Percentiles rank a stretch among this genome's conserved stretches.
Evolutionary conservation across 352 stramenopile genomes (phyloP).

Genomic region (Pythium chondricola): DNA sequence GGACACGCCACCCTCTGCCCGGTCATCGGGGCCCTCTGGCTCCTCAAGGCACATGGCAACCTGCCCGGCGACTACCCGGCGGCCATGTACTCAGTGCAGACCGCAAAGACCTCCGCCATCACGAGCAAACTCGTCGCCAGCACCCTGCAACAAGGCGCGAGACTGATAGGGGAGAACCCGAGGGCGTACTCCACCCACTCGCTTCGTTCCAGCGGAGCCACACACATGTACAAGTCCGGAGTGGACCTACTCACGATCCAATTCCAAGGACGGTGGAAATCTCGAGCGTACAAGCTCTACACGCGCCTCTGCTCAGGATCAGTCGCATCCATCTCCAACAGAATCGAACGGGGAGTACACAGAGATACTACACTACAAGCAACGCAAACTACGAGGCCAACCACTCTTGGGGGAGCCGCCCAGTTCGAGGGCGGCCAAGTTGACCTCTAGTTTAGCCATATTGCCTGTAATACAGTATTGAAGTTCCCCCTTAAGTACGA

Average conservation of each 20-base stretch:
- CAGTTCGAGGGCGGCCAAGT: no score
- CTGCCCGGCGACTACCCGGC: background rate
- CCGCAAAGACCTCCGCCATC: background rate
- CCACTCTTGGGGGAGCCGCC: no score
- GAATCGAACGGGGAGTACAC: no score
- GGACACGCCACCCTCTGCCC: background rate
- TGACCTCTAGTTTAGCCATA: no score
- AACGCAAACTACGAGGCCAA: no score
- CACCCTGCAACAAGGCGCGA: background rate
- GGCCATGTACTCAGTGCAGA: background rate
- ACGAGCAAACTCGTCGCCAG: background rate
- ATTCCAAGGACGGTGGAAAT: no score
- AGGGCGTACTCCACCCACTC: slow-evolving; percentile 1
- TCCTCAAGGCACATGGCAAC: background rate
- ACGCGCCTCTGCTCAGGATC: no score
- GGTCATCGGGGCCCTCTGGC: background rate
- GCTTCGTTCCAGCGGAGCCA: background rate
- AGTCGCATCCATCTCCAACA: no score
- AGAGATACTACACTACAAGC: no score
- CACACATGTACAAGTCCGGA: slow-evolving; percentile 7
- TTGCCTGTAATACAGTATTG: no score
- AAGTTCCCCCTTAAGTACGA: no score
- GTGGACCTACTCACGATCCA: background rate
- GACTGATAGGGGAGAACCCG: background rate
- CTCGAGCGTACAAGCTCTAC: no score